A percentile compares a stretch with the other conserved stretches of the same genome.
Evolutionary conservation across 768 basidiomycete genomes (phyloP).

Genomic region (Tulasnella sp.): DNA sequence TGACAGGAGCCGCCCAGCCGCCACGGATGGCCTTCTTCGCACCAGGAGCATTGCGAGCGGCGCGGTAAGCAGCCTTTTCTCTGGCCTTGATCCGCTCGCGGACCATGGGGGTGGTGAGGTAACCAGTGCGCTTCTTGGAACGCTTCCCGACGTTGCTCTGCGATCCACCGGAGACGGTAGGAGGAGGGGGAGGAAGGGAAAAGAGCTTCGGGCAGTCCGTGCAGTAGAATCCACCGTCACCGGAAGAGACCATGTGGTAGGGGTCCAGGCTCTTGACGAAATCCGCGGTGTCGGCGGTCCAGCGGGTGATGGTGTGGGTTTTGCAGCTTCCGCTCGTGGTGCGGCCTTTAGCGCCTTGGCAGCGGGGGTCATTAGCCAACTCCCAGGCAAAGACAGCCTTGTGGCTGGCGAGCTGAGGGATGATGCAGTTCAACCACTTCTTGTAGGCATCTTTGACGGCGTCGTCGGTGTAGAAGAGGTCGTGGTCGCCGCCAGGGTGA

Average conservation of each 20-base stretch:
- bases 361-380: constrained; percentile 35
- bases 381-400: constrained; percentile 36
- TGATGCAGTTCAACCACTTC: constrained; percentile 25
- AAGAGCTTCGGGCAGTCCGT: constrained; percentile 54
- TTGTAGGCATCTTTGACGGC: constrained; percentile 27
- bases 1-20: constrained; percentile 57
- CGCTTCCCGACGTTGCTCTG: constrained; percentile 44
- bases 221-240: constrained; percentile 69
- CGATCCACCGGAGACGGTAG: constrained; percentile 47
- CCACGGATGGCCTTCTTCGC: constrained; percentile 52
- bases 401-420: constrained; percentile 13
- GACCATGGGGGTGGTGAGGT: constrained; percentile 54
- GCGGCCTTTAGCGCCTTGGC: constrained; percentile 1
- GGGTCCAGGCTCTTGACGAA: constrained; percentile 56
- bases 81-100: constrained; percentile 55
- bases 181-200: constrained; percentile 44
- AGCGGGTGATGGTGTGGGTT: constrained; percentile 58
- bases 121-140: constrained; percentile 46
- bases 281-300: constrained; percentile 56
- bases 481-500: constrained; percentile 22
- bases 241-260: constrained; percentile 67
- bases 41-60: constrained; percentile 40
- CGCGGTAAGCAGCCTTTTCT: constrained; percentile 48
- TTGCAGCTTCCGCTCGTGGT: constrained; percentile 46
- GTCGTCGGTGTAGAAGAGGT: constrained; percentile 35